These are phyloP conservation scores for Corymbia maculata DNA, from an alignment of 345 rosid species.

Conservation along the genomic window DNA sequence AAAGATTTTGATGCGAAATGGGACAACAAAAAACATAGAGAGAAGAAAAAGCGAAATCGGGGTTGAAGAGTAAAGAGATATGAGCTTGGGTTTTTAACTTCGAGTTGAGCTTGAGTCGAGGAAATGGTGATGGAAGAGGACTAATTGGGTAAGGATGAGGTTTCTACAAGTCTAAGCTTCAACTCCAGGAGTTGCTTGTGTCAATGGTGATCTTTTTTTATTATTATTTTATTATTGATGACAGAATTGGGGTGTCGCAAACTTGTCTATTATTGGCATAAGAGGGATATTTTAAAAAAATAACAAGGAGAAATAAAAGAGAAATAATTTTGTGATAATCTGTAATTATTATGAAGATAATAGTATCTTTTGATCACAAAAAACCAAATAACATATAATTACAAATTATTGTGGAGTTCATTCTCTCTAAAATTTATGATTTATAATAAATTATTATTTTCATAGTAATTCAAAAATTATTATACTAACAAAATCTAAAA, in stretches of 20 bases:
- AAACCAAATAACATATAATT: no score
- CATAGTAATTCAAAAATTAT: no score
- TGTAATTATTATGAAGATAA: no score
- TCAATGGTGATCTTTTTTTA: neutral
- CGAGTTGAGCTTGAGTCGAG: neutral
- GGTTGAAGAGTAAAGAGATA: neutral
- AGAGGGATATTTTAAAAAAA: neutral
- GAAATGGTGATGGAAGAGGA: neutral
- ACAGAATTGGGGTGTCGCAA: neutral
- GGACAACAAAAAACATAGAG: neutral
- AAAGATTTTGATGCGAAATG: neutral
- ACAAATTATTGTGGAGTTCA: no score
- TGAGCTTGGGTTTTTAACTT: neutral
- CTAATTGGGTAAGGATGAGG: neutral
- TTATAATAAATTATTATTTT: no score
- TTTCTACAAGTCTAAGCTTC: neutral
- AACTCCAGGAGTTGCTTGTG: neutral
- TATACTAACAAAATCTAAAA: no score
- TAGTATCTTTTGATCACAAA: no score
- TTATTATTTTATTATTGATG: neutral
- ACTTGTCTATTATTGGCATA: neutral
- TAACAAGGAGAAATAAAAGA: rapidly evolving
- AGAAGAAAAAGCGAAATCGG: neutral
- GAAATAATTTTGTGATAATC: no score
- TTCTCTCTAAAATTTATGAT: no score